Evolutionary conservation across 2,329 filamentous ascomycete genomes (phyloP).

Genomic region (Nemania serpens): DNA sequence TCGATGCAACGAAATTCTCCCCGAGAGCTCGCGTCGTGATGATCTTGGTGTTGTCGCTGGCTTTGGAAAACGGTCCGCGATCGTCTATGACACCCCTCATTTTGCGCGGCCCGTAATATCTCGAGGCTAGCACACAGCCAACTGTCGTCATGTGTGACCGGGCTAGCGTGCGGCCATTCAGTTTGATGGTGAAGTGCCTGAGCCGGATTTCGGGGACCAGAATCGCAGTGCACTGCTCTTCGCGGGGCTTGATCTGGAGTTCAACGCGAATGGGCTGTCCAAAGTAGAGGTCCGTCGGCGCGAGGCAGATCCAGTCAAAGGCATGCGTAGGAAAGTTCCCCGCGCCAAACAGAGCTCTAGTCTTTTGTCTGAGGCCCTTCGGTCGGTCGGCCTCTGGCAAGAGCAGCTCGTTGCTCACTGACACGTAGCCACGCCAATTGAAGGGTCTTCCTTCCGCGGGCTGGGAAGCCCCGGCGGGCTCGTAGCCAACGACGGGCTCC

Average conservation of each 20-base stretch:
- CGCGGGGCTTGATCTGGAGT: constrained; percentile 19
- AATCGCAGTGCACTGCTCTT: constrained; percentile 15
- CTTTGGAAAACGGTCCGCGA: constrained; percentile 17
- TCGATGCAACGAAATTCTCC: neutral
- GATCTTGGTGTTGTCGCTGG: constrained; percentile 17
- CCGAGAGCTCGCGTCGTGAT: constrained; percentile 15
- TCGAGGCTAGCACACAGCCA: neutral
- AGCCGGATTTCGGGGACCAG: constrained; percentile 22
- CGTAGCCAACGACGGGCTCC: constrained; percentile 22
- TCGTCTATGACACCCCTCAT: neutral
- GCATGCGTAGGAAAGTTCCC: constrained; percentile 21
- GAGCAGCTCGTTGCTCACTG: constrained; percentile 22
- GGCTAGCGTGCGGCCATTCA: constrained; percentile 12
- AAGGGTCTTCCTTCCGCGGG: neutral
- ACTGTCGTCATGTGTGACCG: constrained; percentile 8
- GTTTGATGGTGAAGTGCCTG: constrained; percentile 10
- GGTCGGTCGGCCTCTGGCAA: constrained; percentile 24
- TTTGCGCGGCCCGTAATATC: neutral
- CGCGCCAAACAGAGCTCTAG: constrained; percentile 22
- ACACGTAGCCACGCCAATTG: constrained; percentile 14
- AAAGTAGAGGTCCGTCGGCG: constrained; percentile 14
- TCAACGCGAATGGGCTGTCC: constrained; percentile 17
- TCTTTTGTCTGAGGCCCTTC: constrained; percentile 23
- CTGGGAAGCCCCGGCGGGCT: neutral
- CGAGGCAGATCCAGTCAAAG: constrained; percentile 26